phyloP scores from a whole-genome alignment of 495 filamentous ascomycete species.

The Niebla homalea region DNA sequence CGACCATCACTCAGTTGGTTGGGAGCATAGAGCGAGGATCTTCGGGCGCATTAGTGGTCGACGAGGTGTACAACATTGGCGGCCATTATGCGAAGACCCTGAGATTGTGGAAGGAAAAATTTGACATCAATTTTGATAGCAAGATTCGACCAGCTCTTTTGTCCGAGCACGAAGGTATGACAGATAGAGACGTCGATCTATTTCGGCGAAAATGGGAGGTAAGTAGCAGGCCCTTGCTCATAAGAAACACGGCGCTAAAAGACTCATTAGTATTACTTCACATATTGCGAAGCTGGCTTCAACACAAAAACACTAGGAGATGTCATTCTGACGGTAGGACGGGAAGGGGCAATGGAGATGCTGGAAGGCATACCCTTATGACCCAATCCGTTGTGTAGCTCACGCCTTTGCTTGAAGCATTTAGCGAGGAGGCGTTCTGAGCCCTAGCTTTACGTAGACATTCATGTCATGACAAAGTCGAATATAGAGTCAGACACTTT shows the following conservation, averaged over 20 bases:
- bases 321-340: conserved; percentile 50
- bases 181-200: conserved; percentile 42
- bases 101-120: conserved; percentile 52
- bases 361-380: conserved; percentile 52
- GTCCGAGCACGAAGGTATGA: conserved; percentile 39
- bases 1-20: conserved; percentile 49
- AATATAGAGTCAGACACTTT: neutral
- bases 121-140: conserved; percentile 44
- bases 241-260: neutral
- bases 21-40: conserved; percentile 44
- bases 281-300: conserved; percentile 62
- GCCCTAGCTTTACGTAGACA: neutral
- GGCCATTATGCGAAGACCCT: conserved; percentile 57
- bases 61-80: conserved; percentile 53
- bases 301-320: conserved; percentile 55
- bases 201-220: conserved; percentile 59
- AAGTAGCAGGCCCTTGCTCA: conserved; percentile 7
- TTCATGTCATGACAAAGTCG: neutral
- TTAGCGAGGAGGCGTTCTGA: neutral
- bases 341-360: conserved; percentile 53
- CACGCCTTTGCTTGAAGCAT: conserved; percentile 2
- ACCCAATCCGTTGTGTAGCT: neutral
- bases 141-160: conserved; percentile 41
- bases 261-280: conserved; percentile 48
- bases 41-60: conserved; percentile 43